phyloP scores from a whole-genome alignment of 768 basidiomycete species.

The Termitomyces sp. region DNA sequence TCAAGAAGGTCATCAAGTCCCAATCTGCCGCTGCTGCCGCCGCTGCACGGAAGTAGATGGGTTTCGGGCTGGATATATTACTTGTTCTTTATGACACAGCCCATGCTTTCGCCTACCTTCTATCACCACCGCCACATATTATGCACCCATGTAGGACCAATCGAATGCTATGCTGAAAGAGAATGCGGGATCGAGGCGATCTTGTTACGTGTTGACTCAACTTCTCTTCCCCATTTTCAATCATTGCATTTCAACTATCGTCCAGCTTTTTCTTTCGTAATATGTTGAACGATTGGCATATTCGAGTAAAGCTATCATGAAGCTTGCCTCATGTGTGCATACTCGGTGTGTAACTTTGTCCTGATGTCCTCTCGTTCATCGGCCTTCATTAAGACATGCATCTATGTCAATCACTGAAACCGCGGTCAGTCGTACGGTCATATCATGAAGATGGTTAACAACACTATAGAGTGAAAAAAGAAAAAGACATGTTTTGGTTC shows the following conservation, averaged over 20 bases:
- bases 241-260: no score
- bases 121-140: conserved; percentile 9
- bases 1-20: conserved; percentile 98
- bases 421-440: background rate
- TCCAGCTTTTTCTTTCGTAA: background rate
- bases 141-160: conserved; percentile 22
- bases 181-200: background rate
- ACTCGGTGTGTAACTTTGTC: background rate
- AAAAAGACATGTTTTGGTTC: no score
- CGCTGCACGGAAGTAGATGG: conserved; percentile 35
- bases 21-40: conserved; percentile 35
- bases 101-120: conserved; percentile 14
- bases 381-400: background rate
- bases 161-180: conserved; percentile 7
- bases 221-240: background rate
- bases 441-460: background rate
- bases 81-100: conserved; percentile 8
- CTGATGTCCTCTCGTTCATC: background rate
- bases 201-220: background rate
- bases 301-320: no score
- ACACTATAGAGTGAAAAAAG: background rate
- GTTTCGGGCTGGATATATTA: conserved; percentile 1
- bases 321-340: no score
- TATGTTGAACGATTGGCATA: background rate
- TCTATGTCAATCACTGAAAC: background rate